A percentile compares a stretch with the other conserved stretches of the same genome.
Conservation (phyloP, 495 filamentous ascomycete species). For the Podospora comata region DNA sequence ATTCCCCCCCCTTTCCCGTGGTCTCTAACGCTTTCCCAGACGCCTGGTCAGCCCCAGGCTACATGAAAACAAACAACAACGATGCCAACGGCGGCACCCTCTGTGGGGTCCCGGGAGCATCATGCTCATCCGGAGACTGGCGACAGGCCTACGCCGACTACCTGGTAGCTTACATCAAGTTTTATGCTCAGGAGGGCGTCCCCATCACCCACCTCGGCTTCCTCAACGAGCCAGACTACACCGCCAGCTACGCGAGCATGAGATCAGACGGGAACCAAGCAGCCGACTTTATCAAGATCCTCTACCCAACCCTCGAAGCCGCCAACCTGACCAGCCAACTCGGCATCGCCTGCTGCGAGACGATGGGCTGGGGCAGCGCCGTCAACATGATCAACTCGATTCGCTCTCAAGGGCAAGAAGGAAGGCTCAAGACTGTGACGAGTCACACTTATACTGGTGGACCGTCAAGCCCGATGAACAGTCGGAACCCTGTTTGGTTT, state of each 20-base stretch:
- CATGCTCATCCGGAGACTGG: constrained; percentile 52
- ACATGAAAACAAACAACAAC: constrained; percentile 54
- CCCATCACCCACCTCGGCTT: constrained; percentile 49
- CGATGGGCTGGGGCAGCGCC: constrained; percentile 42
- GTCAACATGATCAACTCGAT: constrained; percentile 38
- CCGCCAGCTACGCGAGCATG: constrained; percentile 41
- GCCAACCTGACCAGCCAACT: constrained; percentile 30
- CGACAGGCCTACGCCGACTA: constrained; percentile 55
- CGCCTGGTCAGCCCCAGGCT: constrained; percentile 45
- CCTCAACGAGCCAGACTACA: constrained; percentile 45
- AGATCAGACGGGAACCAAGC: constrained; percentile 37
- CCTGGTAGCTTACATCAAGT: constrained; percentile 50
- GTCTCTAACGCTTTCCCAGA: constrained; percentile 19
- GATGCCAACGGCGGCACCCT: constrained; percentile 53
- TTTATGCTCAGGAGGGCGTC: constrained; percentile 51
- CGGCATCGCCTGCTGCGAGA: constrained; percentile 42
- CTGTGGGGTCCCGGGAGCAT: constrained; percentile 47
- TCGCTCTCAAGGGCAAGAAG: constrained; percentile 30
- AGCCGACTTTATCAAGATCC: constrained; percentile 43
- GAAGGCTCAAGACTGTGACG: constrained; percentile 36
- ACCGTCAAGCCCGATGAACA: constrained; percentile 33
- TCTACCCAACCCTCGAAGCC: constrained; percentile 32
- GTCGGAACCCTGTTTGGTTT: constrained; percentile 37
- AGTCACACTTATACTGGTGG: constrained; percentile 42
- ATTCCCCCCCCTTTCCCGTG: not conserved